These are phyloP conservation scores for Talaromyces sp. DNA, from an alignment of 2,329 filamentous ascomycete species.

Conservation along the genomic window DNA sequence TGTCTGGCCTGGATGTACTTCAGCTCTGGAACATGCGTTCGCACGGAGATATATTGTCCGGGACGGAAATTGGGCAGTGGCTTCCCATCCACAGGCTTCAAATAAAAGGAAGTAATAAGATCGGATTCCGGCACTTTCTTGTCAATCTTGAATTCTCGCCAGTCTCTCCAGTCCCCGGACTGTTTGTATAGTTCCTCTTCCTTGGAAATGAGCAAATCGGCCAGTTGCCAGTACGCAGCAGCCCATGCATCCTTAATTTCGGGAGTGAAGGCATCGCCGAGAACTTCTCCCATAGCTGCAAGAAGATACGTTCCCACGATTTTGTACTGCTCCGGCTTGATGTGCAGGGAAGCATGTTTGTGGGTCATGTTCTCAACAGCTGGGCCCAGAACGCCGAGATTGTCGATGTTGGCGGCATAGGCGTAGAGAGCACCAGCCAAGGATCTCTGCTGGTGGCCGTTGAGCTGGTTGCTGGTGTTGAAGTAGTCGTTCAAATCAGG, in stretches of 20 bases:
- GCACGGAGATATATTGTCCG: constrained; percentile 67
- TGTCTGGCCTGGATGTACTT: constrained; percentile 63
- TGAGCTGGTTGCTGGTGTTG: constrained; percentile 63
- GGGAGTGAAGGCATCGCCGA: constrained; percentile 61
- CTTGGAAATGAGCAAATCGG: constrained; percentile 64
- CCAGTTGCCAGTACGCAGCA: constrained; percentile 66
- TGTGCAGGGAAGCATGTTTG: constrained; percentile 65
- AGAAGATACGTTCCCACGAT: constrained; percentile 64
- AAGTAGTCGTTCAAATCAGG: constrained; percentile 66
- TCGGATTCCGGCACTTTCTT: constrained; percentile 62
- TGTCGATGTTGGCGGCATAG: constrained; percentile 65
- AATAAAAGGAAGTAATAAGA: constrained; percentile 66
- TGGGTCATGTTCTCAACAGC: constrained; percentile 63
- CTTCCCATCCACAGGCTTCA: constrained; percentile 57
- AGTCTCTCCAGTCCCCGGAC: constrained; percentile 60
- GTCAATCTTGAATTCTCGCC: constrained; percentile 62
- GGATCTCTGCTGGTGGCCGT: constrained; percentile 61
- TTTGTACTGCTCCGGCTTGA: constrained; percentile 62
- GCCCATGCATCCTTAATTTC: constrained; percentile 61
- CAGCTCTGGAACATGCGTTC: constrained; percentile 53
- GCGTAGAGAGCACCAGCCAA: constrained; percentile 63
- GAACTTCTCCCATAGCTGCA: constrained; percentile 59
- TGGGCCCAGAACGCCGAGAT: constrained; percentile 54
- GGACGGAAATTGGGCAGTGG: constrained; percentile 61
- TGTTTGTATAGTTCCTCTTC: constrained; percentile 60